Percentiles rank a stretch among this genome's conserved stretches.
These are phyloP conservation scores for Colletotrichum sp. DNA, from an alignment of 2,329 filamentous ascomycete genomes.

Conservation along the genomic window DNA sequence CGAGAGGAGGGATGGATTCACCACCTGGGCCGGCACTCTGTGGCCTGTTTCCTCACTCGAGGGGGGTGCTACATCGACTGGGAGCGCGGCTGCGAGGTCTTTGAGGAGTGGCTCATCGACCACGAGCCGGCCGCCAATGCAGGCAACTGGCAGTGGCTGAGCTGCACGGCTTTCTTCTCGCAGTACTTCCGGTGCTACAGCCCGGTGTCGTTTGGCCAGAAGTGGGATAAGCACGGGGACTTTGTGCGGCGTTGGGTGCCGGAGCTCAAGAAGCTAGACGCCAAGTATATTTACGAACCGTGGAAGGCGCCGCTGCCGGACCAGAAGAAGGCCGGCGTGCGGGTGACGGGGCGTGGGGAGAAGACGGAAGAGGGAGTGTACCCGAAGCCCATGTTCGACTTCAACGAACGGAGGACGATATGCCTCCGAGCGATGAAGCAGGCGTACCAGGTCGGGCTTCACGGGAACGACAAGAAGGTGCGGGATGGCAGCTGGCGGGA, in stretches of 20 bases:
- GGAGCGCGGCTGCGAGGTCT: conserved; percentile 80
- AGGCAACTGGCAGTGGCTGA: conserved; percentile 82
- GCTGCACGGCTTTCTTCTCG: conserved; percentile 76
- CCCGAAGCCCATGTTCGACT: conserved; percentile 81
- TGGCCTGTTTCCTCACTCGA: conserved; percentile 81
- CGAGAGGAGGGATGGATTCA: conserved; percentile 79
- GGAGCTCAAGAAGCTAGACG: conserved; percentile 64
- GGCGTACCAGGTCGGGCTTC: conserved; percentile 68
- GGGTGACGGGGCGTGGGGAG: conserved; percentile 60
- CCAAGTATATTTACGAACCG: conserved; percentile 80
- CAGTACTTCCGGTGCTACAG: conserved; percentile 76
- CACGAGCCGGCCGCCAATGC: conserved; percentile 77
- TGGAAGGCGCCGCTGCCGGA: conserved; percentile 75
- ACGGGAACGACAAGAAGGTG: conserved; percentile 67
- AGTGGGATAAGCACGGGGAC: conserved; percentile 73
- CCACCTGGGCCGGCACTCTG: conserved; percentile 77
- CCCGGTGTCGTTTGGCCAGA: conserved; percentile 74
- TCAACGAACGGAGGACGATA: conserved; percentile 62
- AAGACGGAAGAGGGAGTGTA: conserved; percentile 57
- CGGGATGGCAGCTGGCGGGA: conserved; percentile 63
- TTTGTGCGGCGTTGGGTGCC: conserved; percentile 72
- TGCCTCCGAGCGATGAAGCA: conserved; percentile 74
- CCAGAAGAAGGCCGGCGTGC: conserved; percentile 71
- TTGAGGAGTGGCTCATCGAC: conserved; percentile 77
- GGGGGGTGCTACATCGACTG: conserved; percentile 81